Percentiles rank a stretch among this genome's conserved stretches.
phyloP scores from a whole-genome alignment of 345 rosid species.

The Lumnitzera racemosa region DNA sequence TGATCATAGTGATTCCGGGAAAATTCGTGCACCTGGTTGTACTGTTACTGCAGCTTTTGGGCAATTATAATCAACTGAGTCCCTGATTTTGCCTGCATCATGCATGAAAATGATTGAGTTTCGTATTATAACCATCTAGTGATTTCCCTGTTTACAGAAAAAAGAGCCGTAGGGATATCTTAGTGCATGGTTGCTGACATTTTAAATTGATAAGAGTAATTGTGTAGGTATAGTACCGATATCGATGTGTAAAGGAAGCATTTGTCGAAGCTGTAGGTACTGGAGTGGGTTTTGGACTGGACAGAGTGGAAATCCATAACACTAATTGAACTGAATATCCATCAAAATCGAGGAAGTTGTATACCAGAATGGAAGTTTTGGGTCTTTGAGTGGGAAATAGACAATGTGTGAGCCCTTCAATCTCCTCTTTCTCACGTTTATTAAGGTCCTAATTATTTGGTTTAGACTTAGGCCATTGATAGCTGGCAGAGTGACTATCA shows the following conservation, averaged over 20 bases:
- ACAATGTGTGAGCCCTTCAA: constrained; percentile 43
- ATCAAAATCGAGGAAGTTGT: constrained; percentile 31
- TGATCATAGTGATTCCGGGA: too few species aligned
- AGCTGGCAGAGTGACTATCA: too few species aligned
- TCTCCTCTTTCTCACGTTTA: not conserved
- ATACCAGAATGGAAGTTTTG: constrained; percentile 47
- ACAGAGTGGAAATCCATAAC: constrained; percentile 54
- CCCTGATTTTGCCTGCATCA: too few species aligned
- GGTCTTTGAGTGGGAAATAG: constrained; percentile 30
- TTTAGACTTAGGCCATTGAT: not conserved
- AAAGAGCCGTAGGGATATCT: too few species aligned
- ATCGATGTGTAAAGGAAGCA: constrained; percentile 72
- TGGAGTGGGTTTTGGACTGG: constrained; percentile 38
- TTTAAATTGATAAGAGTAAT: too few species aligned
- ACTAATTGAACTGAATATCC: constrained; percentile 39
- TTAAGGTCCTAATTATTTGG: not conserved
- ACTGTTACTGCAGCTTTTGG: too few species aligned
- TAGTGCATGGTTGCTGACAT: too few species aligned
- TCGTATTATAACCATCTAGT: too few species aligned
- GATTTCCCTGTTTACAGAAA: too few species aligned
- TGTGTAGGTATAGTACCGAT: constrained; percentile 22
- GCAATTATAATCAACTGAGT: too few species aligned
- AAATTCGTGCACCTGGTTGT: too few species aligned
- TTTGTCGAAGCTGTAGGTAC: constrained; percentile 58
- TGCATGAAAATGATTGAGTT: too few species aligned